Evolutionary conservation across 2,329 filamentous ascomycete species (phyloP).

Genomic region (Colletotrichum sp.): DNA sequence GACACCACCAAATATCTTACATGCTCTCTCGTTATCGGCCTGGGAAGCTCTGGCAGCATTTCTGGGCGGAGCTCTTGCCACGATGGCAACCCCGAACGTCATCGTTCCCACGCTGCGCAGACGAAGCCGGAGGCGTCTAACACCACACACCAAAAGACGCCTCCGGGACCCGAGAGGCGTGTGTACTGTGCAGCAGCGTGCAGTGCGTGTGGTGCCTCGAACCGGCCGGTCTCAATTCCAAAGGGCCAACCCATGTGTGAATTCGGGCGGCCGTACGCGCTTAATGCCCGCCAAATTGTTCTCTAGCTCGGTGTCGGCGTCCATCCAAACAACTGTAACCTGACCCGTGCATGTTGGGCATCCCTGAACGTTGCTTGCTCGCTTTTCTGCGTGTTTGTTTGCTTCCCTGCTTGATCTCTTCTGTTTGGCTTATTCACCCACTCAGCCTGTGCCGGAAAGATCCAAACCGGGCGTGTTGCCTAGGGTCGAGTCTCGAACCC

Average conservation of each 20-base stretch:
- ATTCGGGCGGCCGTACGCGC: not conserved
- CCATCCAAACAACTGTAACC: not conserved
- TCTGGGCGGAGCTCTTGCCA: not conserved
- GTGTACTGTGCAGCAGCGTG: not conserved
- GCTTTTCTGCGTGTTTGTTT: not conserved
- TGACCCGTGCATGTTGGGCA: not conserved
- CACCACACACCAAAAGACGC: not conserved
- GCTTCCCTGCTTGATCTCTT: not conserved
- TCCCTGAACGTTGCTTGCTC: not conserved
- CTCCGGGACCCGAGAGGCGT: not conserved
- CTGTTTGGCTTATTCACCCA: not conserved
- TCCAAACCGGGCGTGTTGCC: not conserved
- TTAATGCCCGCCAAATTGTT: not conserved
- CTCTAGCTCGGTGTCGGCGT: not conserved
- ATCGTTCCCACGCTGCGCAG: not conserved
- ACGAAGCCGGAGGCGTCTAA: not conserved
- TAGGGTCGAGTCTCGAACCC: slow-evolving; percentile 8
- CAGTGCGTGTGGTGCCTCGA: not conserved
- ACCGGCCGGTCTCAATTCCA: not conserved
- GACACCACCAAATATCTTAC: not conserved
- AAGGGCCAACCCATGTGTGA: not conserved
- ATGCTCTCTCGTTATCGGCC: not conserved
- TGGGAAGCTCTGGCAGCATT: not conserved
- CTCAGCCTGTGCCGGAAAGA: slow-evolving; percentile 1
- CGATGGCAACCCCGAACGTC: not conserved